A percentile compares a stretch with the other conserved stretches of the same genome.
phyloP scores from a whole-genome alignment of 2,329 filamentous ascomycete species.

The Fusarium sp. region DNA sequence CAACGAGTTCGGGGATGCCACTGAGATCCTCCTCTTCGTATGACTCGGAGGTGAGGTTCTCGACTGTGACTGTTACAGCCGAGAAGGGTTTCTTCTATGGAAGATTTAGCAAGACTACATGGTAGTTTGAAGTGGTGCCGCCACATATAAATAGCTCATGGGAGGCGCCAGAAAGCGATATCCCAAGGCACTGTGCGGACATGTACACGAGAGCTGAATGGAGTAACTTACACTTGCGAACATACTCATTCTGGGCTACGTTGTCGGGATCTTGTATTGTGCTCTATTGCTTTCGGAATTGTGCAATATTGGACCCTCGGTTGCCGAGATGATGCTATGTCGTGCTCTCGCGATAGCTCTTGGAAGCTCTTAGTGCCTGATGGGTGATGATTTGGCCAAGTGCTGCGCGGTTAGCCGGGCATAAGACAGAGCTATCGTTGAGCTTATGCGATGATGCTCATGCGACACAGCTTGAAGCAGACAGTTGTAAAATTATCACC shows the following conservation, averaged over 20 bases:
- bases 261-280: not conserved
- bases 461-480: not conserved
- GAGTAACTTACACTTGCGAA: conserved; percentile 50
- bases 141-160: conserved; percentile 37
- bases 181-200: not conserved
- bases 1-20: conserved; percentile 93
- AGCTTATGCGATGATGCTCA: not conserved
- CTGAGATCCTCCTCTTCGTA: conserved; percentile 93
- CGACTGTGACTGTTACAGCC: conserved; percentile 92
- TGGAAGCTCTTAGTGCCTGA: conserved; percentile 20
- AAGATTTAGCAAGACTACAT: conserved; percentile 5
- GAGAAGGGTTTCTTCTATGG: conserved; percentile 82
- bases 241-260: conserved; percentile 40
- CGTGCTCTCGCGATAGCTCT: conserved; percentile 22
- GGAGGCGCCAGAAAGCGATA: not conserved
- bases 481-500: not conserved
- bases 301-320: conserved; percentile 6
- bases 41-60: conserved; percentile 89
- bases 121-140: not conserved
- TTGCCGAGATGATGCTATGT: conserved; percentile 40
- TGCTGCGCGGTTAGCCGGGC: conserved; percentile 14
- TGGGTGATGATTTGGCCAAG: conserved; percentile 17
- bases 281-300: not conserved
- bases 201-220: conserved; percentile 2
- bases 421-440: not conserved